Conservation (phyloP, 1,284 basidiomycete genomes). For the Ganoderma boninense region DNA sequence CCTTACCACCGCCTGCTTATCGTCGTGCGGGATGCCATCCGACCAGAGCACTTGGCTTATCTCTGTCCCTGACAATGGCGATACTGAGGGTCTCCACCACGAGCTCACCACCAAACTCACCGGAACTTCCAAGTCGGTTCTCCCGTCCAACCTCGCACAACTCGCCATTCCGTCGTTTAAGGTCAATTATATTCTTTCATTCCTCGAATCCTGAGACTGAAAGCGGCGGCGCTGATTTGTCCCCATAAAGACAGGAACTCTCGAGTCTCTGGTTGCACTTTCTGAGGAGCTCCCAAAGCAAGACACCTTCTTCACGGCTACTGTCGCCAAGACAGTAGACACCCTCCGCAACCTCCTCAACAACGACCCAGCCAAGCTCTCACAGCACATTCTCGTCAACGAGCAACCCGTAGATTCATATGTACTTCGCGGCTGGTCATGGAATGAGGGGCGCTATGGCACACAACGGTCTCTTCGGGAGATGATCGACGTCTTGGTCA, state of each 20-base stretch:
- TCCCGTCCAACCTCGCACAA: constrained; percentile 57
- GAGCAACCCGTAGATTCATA: constrained; percentile 87
- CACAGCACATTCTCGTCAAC: constrained; percentile 87
- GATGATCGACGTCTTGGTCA: constrained; percentile 82
- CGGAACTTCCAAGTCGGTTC: constrained; percentile 62
- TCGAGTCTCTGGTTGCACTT: constrained; percentile 89
- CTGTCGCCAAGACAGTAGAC: constrained; percentile 94
- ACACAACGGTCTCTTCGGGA: constrained; percentile 82
- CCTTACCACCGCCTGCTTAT: constrained; percentile 8
- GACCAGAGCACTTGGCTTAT: constrained; percentile 89
- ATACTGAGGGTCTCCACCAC: constrained; percentile 72
- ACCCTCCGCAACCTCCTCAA: constrained; percentile 92
- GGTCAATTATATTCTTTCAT: constrained; percentile 48
- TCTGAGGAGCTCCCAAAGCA: constrained; percentile 95
- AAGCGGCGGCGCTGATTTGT: constrained; percentile 8
- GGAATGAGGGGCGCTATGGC: constrained; percentile 92
- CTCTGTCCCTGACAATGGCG: constrained; percentile 78
- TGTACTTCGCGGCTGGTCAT: constrained; percentile 80
- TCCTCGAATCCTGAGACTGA: neutral
- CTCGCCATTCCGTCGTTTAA: constrained; percentile 82
- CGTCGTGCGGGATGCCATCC: constrained; percentile 68
- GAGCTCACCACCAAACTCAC: constrained; percentile 55
- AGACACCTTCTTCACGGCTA: constrained; percentile 87
- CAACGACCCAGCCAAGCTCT: constrained; percentile 86
- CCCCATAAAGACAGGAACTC: constrained; percentile 83